Percentiles rank a stretch among this genome's conserved stretches.
phyloP scores from a whole-genome alignment of 345 rosid species.

The Fremontodendron californicum region DNA sequence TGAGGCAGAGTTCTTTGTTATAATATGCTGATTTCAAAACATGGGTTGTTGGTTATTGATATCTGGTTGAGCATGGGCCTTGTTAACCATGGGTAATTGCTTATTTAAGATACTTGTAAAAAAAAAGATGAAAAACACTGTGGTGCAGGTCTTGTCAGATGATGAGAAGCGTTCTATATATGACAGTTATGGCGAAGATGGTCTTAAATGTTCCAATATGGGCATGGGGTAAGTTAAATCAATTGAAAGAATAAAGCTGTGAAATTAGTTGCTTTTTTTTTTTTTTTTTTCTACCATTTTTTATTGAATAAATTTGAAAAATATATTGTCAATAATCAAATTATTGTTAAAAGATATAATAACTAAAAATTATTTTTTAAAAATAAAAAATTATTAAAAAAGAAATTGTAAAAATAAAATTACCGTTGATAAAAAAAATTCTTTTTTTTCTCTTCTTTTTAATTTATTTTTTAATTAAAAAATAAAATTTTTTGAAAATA shows the following conservation, averaged over 20 bases:
- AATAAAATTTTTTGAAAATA: no score
- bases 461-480: no score
- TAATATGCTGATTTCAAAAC: background rate
- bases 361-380: no score
- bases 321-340: no score
- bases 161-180: slow-evolving; percentile 74
- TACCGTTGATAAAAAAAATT: no score
- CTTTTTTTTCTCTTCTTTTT: no score
- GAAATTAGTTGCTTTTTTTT: background rate
- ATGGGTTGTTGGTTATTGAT: background rate
- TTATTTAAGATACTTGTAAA: background rate
- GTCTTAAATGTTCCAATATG: slow-evolving; percentile 76
- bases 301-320: no score
- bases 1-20: background rate
- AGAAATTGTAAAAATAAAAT: no score
- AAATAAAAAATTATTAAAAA: no score
- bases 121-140: background rate
- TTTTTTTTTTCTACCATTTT: no score
- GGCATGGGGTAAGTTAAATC: slow-evolving; percentile 48
- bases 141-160: slow-evolving; percentile 70
- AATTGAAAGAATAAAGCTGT: background rate
- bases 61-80: background rate
- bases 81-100: background rate
- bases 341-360: no score
- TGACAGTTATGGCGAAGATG: slow-evolving; percentile 86